Conservation (phyloP, 257 asterid species). For the Cordia subcordata region DNA sequence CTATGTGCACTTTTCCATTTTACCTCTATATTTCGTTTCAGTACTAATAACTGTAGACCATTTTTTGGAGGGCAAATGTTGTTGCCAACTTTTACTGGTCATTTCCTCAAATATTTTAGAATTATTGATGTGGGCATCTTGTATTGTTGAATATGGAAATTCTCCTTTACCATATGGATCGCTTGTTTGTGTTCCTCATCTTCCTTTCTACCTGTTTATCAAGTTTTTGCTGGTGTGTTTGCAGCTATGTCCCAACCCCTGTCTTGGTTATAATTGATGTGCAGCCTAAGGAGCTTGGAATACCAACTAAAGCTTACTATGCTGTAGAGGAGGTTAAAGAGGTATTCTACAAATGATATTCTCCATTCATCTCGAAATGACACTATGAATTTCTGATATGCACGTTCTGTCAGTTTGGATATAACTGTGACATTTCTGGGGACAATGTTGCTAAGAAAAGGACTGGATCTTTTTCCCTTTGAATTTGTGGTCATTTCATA, state of each 20-base stretch:
- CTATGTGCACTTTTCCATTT: too few relatives aligned
- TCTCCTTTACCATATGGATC: not conserved
- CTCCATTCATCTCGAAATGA: too few relatives aligned
- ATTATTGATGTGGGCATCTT: too few relatives aligned
- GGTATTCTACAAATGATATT: conserved; percentile 32
- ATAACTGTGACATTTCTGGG: too few relatives aligned
- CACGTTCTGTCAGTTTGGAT: too few relatives aligned
- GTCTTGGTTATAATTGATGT: conserved; percentile 91
- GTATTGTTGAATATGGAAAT: too few relatives aligned
- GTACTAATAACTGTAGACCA: too few relatives aligned
- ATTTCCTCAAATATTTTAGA: too few relatives aligned
- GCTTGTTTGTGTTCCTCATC: not conserved
- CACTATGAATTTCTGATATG: too few relatives aligned
- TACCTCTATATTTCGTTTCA: too few relatives aligned
- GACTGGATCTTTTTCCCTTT: not conserved
- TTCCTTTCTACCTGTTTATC: not conserved
- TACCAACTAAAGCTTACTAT: conserved; percentile 92
- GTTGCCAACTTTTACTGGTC: too few relatives aligned
- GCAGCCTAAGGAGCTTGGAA: conserved; percentile 86
- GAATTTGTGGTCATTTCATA: not conserved
- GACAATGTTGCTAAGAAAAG: not conserved
- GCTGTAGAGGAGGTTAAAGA: conserved; percentile 98
- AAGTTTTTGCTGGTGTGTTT: conserved; percentile 16
- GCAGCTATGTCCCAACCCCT: conserved; percentile 84
- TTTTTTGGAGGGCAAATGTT: too few relatives aligned